A percentile compares a stretch with the other conserved stretches of the same genome.
These are phyloP conservation scores for Colletotrichum spaethianum DNA, from an alignment of 2,329 filamentous ascomycete species.

Conservation along the genomic window DNA sequence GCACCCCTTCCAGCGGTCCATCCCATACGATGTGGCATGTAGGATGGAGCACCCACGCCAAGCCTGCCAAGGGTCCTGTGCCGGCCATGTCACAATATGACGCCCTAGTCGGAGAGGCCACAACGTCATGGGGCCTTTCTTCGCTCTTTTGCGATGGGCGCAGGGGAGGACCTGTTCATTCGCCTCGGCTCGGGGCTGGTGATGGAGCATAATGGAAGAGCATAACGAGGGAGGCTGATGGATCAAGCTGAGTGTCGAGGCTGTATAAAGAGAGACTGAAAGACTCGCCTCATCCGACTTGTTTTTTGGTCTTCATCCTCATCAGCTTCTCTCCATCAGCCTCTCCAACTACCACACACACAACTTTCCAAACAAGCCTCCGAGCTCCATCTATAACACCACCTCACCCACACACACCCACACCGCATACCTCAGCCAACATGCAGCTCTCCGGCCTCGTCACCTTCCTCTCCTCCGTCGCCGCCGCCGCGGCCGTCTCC, in stretches of 20 bases:
- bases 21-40: slow-evolving; percentile 36
- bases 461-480: slow-evolving; percentile 55
- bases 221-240: slow-evolving; percentile 18
- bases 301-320: slow-evolving; percentile 7
- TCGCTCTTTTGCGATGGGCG: not conserved
- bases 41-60: slow-evolving; percentile 26
- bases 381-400: not conserved
- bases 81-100: slow-evolving; percentile 34
- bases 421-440: slow-evolving; percentile 46
- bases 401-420: slow-evolving; percentile 52
- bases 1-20: slow-evolving; percentile 27
- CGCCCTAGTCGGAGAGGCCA: slow-evolving; percentile 74
- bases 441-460: slow-evolving; percentile 62
- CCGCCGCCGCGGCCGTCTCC: slow-evolving; percentile 53
- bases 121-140: slow-evolving; percentile 67
- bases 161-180: slow-evolving; percentile 11
- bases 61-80: slow-evolving; percentile 22
- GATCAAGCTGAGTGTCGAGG: not conserved
- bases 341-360: slow-evolving; percentile 11
- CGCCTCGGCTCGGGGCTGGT: slow-evolving; percentile 22
- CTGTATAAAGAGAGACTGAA: slow-evolving; percentile 30
- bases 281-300: not conserved
- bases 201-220: slow-evolving; percentile 18
- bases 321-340: slow-evolving; percentile 27
- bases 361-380: not conserved